A percentile compares a stretch with the other conserved stretches of the same genome.
phyloP scores from a whole-genome alignment of 2,329 filamentous ascomycete species.

The Paecilomyces formosus region DNA sequence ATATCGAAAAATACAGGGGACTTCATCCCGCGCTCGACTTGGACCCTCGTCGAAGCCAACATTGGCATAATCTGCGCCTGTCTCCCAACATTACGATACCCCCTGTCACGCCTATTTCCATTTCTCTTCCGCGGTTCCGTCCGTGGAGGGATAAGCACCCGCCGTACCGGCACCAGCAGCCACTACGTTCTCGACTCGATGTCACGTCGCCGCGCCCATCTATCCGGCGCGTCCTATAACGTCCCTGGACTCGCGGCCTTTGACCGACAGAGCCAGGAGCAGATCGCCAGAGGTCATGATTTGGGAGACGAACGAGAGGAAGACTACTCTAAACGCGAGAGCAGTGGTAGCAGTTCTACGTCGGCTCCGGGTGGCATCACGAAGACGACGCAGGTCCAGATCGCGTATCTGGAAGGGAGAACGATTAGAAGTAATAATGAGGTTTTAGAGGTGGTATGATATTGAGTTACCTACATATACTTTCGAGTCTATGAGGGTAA shows the following conservation, averaged over 20 bases:
- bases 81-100: slow-evolving; percentile 17
- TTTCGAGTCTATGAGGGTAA: not conserved
- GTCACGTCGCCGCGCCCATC: not conserved
- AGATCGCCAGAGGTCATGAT: not conserved
- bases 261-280: not conserved
- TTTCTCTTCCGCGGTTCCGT: not conserved
- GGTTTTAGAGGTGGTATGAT: not conserved
- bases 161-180: not conserved
- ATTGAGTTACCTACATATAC: not conserved
- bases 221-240: not conserved
- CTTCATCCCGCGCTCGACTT: slow-evolving; percentile 23
- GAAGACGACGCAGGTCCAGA: not conserved
- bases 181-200: not conserved
- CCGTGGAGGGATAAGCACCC: not conserved
- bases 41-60: slow-evolving; percentile 28
- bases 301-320: not conserved
- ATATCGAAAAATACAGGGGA: not conserved
- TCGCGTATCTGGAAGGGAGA: not conserved
- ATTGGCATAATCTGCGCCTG: slow-evolving; percentile 28
- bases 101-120: not conserved
- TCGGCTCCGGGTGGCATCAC: not conserved
- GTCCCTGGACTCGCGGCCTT: not conserved
- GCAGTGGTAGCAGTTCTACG: not conserved
- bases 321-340: not conserved
- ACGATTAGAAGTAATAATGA: not conserved